Evolutionary conservation across 345 rosid species (phyloP).

Genomic region (Excoecaria agallocha): DNA sequence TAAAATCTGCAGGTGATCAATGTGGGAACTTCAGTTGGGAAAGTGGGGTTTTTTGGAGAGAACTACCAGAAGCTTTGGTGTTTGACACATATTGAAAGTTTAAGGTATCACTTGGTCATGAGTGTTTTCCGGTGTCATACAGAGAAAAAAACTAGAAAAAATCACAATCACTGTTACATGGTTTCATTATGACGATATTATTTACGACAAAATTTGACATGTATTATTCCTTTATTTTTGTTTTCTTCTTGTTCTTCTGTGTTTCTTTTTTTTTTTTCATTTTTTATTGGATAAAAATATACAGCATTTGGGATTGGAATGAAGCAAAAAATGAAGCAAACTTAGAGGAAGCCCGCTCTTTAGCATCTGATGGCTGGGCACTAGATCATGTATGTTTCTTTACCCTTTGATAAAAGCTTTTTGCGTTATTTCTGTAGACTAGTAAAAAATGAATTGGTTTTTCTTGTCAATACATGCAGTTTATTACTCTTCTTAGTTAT

Average conservation of each 20-base stretch:
- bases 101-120: conserved; percentile 50
- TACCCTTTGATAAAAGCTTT: neutral
- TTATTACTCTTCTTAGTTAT: neutral
- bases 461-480: neutral
- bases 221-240: neutral
- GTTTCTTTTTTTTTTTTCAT: neutral
- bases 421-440: neutral
- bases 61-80: conserved; percentile 75
- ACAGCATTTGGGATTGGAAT: conserved; percentile 83
- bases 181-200: neutral
- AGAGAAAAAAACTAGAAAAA: neutral
- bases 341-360: conserved; percentile 72
- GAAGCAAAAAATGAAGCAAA: conserved; percentile 53
- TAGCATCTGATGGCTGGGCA: conserved; percentile 74
- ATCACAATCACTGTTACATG: neutral
- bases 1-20: conserved; percentile 63
- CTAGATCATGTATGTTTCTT: conserved; percentile 51
- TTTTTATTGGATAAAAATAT: neutral
- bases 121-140: neutral
- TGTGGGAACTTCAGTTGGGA: conserved; percentile 81
- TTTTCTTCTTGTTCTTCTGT: too few relatives aligned
- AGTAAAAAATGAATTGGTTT: neutral
- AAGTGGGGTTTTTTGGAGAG: conserved; percentile 78
- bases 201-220: neutral
- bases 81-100: conserved; percentile 83